phyloP scores from a whole-genome alignment of 345 rosid species.

The Populus nigra region DNA sequence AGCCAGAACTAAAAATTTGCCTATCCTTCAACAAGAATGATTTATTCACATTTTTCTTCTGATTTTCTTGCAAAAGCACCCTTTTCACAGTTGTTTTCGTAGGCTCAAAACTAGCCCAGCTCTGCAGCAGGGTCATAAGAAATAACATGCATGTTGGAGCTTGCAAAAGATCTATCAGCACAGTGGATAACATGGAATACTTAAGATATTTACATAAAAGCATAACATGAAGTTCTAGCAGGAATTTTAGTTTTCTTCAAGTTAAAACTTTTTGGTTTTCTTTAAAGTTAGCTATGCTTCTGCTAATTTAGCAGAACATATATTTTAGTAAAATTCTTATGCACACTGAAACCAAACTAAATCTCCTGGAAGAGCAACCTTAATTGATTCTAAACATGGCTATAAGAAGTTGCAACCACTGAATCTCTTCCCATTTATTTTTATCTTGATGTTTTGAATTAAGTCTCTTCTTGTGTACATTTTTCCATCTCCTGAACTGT shows the following conservation, averaged over 20 bases:
- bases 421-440: background rate
- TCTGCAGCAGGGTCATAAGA: conserved; percentile 46
- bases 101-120: conserved; percentile 85
- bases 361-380: background rate
- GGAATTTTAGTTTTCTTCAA: background rate
- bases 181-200: background rate
- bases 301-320: background rate
- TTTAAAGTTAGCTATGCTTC: background rate
- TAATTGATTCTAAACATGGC: background rate
- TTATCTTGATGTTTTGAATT: background rate
- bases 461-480: background rate
- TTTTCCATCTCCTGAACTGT: background rate
- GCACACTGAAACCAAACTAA: background rate
- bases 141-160: background rate
- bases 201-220: background rate
- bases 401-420: background rate
- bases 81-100: conserved; percentile 89
- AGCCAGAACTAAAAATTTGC: conserved; percentile 29
- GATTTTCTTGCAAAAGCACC: conserved; percentile 62
- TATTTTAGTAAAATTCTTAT: background rate
- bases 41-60: conserved; percentile 40
- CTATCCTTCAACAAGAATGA: conserved; percentile 38
- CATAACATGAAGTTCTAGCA: background rate
- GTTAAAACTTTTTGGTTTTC: background rate
- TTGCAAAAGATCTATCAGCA: background rate